Evolutionary conservation across 345 rosid genomes (phyloP), one percentile per base, ranked within the genome.

Genomic region (Lepidium sativum): DNA sequence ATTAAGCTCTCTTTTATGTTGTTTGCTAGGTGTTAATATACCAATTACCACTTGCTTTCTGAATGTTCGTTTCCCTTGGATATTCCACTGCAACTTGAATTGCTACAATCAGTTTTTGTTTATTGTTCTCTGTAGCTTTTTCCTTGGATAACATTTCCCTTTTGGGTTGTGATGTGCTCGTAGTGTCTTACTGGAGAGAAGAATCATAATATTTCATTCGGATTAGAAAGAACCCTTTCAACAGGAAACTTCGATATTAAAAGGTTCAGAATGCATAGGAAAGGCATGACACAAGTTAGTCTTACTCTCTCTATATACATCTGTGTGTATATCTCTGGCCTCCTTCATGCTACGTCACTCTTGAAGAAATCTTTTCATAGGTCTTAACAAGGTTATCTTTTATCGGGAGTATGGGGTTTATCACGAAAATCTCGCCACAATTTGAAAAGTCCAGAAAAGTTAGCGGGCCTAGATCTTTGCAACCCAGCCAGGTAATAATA

Each of bases 381-480:
- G 97, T 86, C 34, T 77, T 92, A 16, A 77, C 68, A n/a, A 82
- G 98, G 78, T 75, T 92, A 72, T 87, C 98, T 41, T 92, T 78
- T 66, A 92, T 92, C 13, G 89, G 84, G 42, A 68, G 86, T 58
- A 18, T 89, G 84, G 98, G 98, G 68, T 78, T 78, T 54, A 81
- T 89, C 81, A 92, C 97, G 33, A 87, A 82, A 80, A 70, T 89
- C 68, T 51, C 68, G 25, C 97, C 97, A 42, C 98, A 89, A 54
- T 92, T 92, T 70, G 96, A 89, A 78, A 92, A 89, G 83, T 92
- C 98, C 20, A 88, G 96, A 76, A 92, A 92, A 92, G 98, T 89
- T 50, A 89, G 98, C 81, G 98, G 98, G 77, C 97, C 97, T 17
- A 86, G 97, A 77, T 96, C 98, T 15, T 83, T 92, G 83, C 97